phyloP scores from a whole-genome alignment of 2,329 filamentous ascomycete genomes.

The Xylariaceae sp. region DNA sequence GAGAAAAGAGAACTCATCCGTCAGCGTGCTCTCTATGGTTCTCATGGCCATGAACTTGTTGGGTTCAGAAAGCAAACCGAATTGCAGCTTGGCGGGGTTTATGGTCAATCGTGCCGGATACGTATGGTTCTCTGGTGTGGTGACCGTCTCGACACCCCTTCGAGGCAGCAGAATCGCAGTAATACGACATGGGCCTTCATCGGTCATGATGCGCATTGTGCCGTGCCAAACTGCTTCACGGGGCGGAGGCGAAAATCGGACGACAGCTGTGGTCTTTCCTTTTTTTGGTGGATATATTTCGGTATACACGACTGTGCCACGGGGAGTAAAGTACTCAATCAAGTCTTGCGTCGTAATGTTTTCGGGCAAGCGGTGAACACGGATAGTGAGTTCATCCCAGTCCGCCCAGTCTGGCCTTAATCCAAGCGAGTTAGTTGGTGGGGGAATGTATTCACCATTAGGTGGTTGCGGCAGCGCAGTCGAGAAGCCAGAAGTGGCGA shows the following conservation, averaged over 20 bases:
- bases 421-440: neutral
- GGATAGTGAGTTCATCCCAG: slow-evolving; percentile 21
- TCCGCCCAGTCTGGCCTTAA: slow-evolving; percentile 22
- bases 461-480: neutral
- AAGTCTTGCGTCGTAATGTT: slow-evolving; percentile 19
- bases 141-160: neutral
- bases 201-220: slow-evolving; percentile 13
- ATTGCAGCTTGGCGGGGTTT: slow-evolving; percentile 20
- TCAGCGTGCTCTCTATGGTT: slow-evolving; percentile 29
- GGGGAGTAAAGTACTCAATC: slow-evolving; percentile 15
- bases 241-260: slow-evolving; percentile 25
- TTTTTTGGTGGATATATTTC: slow-evolving; percentile 18
- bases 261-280: slow-evolving; percentile 6
- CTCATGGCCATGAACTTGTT: slow-evolving; percentile 56
- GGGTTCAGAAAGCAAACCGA: slow-evolving; percentile 31
- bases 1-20: slow-evolving; percentile 32
- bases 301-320: slow-evolving; percentile 19
- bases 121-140: slow-evolving; percentile 9
- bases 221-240: slow-evolving; percentile 18
- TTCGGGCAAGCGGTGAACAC: slow-evolving; percentile 14
- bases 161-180: slow-evolving; percentile 9
- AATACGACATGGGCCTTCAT: slow-evolving; percentile 9
- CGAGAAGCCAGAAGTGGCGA: neutral
- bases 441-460: neutral
- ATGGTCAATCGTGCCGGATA: slow-evolving; percentile 18